phyloP scores from a whole-genome alignment of 23 red algal species.

The Gracilaria vermiculophylla region DNA sequence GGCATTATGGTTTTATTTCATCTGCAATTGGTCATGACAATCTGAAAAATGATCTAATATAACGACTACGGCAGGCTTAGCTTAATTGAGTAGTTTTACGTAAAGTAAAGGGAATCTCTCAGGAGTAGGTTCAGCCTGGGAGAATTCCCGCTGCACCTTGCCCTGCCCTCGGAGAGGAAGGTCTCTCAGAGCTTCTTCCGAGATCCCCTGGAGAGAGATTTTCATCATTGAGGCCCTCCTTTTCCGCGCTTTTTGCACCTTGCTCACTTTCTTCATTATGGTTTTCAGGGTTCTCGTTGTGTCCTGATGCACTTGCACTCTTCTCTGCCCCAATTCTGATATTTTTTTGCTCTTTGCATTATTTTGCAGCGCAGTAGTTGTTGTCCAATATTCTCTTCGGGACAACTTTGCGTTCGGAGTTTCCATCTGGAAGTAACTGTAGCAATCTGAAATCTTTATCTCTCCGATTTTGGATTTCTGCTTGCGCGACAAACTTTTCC shows the following conservation, averaged over 20 bases:
- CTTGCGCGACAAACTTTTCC: neutral
- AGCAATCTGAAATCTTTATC: neutral
- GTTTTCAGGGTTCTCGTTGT: neutral
- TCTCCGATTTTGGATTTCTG: neutral
- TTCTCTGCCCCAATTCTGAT: neutral
- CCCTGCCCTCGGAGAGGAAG: neutral
- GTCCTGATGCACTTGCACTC: neutral
- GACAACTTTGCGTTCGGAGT: neutral
- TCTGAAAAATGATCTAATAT: slow-evolving; percentile 5
- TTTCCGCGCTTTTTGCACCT: neutral
- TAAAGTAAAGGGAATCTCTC: neutral
- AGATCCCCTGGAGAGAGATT: neutral
- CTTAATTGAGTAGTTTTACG: neutral
- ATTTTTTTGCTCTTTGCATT: neutral
- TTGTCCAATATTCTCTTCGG: neutral
- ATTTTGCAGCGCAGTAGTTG: neutral
- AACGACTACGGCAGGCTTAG: neutral
- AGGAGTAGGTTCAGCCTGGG: slow-evolving; percentile 9
- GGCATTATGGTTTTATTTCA: neutral
- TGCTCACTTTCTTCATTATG: neutral
- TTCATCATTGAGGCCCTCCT: slow-evolving; percentile 6
- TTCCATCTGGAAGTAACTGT: slow-evolving; percentile 5
- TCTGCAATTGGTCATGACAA: neutral
- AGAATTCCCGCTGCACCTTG: neutral
- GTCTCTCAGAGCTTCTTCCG: neutral